phyloP scores from a whole-genome alignment of 2,329 filamentous ascomycete species.

The Trichoderma sp. region DNA sequence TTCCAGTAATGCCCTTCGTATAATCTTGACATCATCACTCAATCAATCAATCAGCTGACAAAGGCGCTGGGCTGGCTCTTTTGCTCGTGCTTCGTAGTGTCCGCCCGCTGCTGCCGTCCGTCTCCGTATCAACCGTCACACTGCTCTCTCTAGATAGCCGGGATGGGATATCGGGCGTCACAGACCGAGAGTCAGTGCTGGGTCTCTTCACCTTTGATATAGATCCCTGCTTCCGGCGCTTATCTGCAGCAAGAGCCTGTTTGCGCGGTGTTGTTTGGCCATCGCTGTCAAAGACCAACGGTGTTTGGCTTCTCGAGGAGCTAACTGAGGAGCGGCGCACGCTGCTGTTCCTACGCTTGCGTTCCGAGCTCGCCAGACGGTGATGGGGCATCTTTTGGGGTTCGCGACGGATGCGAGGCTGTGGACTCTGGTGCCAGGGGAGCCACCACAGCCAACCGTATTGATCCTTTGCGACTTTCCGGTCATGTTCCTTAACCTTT shows the following conservation, averaged over 20 bases:
- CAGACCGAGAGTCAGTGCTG: slow-evolving; percentile 48
- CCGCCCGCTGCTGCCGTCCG: slow-evolving; percentile 25
- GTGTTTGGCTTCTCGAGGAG: slow-evolving; percentile 50
- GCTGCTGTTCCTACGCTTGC: slow-evolving; percentile 50
- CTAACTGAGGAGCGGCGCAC: slow-evolving; percentile 51
- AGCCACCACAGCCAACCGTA: slow-evolving; percentile 85
- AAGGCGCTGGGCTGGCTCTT: slow-evolving; percentile 22
- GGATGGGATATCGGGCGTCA: slow-evolving; percentile 54
- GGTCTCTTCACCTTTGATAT: slow-evolving; percentile 43
- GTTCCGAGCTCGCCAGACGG: slow-evolving; percentile 44
- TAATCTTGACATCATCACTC: slow-evolving; percentile 2
- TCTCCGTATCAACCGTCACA: slow-evolving; percentile 24
- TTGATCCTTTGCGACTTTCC: slow-evolving; percentile 63
- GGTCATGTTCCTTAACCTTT: slow-evolving; percentile 67
- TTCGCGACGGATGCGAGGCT: slow-evolving; percentile 33
- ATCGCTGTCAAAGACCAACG: slow-evolving; percentile 46
- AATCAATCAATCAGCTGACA: slow-evolving; percentile 9
- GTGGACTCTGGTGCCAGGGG: slow-evolving; percentile 55
- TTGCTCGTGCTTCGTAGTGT: slow-evolving; percentile 26
- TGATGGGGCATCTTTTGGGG: slow-evolving; percentile 38
- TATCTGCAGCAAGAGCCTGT: slow-evolving; percentile 49
- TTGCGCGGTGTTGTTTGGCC: slow-evolving; percentile 39
- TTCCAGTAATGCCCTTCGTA: slow-evolving; percentile 2
- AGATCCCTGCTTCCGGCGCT: slow-evolving; percentile 50
- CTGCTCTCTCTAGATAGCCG: slow-evolving; percentile 51